These are phyloP conservation scores for Zanthoxylum bungeanum DNA, from an alignment of 345 rosid species.

Conservation along the genomic window DNA sequence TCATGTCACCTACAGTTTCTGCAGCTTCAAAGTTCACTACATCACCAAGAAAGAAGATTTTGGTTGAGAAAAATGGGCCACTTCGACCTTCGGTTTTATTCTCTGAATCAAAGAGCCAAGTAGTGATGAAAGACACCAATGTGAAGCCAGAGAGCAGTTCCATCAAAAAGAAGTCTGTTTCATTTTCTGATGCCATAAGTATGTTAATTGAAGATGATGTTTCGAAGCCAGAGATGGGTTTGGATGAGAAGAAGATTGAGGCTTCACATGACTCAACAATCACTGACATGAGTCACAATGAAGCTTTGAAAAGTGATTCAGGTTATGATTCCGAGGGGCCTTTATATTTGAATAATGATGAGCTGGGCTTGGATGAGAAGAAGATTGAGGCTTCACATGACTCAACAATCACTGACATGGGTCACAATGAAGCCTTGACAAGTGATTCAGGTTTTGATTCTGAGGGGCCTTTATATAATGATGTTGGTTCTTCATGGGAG, in stretches of 20 bases:
- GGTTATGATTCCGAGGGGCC: slow-evolving; percentile 17
- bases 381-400: slow-evolving; percentile 33
- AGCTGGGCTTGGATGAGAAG: slow-evolving; percentile 17
- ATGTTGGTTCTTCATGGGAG: slow-evolving; percentile 7
- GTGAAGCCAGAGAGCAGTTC: slow-evolving; percentile 17
- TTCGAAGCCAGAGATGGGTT: slow-evolving; percentile 9
- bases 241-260: slow-evolving; percentile 24
- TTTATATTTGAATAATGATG: slow-evolving; percentile 4
- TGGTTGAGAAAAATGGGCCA: slow-evolving; percentile 57
- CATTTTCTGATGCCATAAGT: slow-evolving; percentile 26
- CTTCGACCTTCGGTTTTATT: slow-evolving; percentile 41
- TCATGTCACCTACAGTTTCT: slow-evolving; percentile 89
- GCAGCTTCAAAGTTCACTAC: slow-evolving; percentile 71
- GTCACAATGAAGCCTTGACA: slow-evolving; percentile 21
- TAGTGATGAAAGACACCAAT: slow-evolving; percentile 31
- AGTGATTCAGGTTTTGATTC: slow-evolving; percentile 21
- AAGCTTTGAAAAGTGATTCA: slow-evolving; percentile 21
- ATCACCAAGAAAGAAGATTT: slow-evolving; percentile 73
- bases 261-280: slow-evolving; percentile 35
- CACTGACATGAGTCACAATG: slow-evolving; percentile 29
- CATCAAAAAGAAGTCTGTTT: slow-evolving; percentile 17
- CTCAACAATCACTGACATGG: slow-evolving; percentile 32
- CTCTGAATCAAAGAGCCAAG: slow-evolving; percentile 35
- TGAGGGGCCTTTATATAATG: slow-evolving; percentile 12
- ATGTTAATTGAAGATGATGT: slow-evolving; percentile 21